Conservation (phyloP, 148 eudicot genomes). For the Rhododendron molle region DNA sequence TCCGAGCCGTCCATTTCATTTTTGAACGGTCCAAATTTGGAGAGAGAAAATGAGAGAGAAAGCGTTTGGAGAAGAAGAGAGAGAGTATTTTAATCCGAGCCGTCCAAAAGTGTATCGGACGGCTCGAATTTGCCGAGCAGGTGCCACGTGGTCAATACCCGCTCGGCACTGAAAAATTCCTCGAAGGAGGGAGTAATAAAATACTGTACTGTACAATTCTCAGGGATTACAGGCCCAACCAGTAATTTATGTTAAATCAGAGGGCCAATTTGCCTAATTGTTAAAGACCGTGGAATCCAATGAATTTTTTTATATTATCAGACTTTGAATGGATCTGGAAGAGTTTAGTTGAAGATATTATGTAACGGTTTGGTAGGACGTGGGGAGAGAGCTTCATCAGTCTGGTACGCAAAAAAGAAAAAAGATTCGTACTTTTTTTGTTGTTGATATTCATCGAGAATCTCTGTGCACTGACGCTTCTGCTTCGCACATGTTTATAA, state of each 20-base stretch:
- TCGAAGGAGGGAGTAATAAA: no score
- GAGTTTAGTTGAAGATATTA: background rate
- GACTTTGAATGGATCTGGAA: background rate
- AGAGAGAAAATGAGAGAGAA: no score
- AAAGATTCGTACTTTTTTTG: background rate
- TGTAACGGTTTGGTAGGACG: background rate
- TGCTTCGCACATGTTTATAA: background rate
- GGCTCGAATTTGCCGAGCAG: no score
- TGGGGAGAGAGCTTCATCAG: background rate
- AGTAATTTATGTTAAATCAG: background rate
- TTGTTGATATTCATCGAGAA: background rate
- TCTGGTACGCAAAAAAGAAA: background rate
- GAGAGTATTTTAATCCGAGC: no score
- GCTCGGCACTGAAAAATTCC: no score
- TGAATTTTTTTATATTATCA: no score
- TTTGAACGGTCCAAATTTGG: no score
- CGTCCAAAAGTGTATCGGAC: no score
- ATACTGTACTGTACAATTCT: no score
- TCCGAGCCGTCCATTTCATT: no score
- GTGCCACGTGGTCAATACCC: no score
- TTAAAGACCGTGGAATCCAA: background rate
- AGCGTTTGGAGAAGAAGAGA: no score
- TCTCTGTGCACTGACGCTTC: background rate
- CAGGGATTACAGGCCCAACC: background rate
- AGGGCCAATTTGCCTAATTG: background rate